Conservation (phyloP, 306 rosid genomes). For the Ceratonia siliqua region DNA sequence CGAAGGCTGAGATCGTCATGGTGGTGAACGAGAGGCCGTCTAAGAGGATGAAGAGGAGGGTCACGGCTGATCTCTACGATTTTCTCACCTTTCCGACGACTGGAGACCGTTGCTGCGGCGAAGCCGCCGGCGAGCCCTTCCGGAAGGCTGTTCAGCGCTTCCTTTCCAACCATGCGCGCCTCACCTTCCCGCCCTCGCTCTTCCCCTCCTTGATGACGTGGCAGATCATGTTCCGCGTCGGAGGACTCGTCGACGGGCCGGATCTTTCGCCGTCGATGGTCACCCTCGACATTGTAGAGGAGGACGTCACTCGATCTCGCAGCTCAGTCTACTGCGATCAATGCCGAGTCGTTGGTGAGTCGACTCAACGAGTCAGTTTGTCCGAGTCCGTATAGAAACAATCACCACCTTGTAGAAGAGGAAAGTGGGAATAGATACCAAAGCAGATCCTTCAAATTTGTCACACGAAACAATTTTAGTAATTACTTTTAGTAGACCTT, state of each 20-base stretch:
- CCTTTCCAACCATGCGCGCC: constrained; percentile 62
- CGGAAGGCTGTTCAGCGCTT: constrained; percentile 56
- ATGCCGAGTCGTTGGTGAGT: constrained; percentile 99
- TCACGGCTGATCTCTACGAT: constrained; percentile 71
- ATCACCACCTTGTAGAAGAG: background rate
- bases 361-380: constrained; percentile 34
- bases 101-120: background rate
- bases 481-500: background rate
- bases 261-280: constrained; percentile 52
- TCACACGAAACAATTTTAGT: background rate
- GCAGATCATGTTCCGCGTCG: constrained; percentile 78
- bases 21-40: constrained; percentile 77
- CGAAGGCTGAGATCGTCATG: constrained; percentile 40
- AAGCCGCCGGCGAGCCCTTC: constrained; percentile 43
- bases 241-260: constrained; percentile 38
- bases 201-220: constrained; percentile 80
- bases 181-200: constrained; percentile 64
- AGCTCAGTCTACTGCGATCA: constrained; percentile 76
- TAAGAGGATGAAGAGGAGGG: constrained; percentile 76
- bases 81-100: constrained; percentile 50
- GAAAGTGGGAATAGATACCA: background rate
- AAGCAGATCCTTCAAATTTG: too few species aligned
- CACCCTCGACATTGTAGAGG: constrained; percentile 78
- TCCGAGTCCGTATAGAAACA: background rate
- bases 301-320: constrained; percentile 86